These are phyloP conservation scores for Colletotrichum destructivum DNA, from an alignment of 2,329 filamentous ascomycete genomes.

Conservation along the genomic window DNA sequence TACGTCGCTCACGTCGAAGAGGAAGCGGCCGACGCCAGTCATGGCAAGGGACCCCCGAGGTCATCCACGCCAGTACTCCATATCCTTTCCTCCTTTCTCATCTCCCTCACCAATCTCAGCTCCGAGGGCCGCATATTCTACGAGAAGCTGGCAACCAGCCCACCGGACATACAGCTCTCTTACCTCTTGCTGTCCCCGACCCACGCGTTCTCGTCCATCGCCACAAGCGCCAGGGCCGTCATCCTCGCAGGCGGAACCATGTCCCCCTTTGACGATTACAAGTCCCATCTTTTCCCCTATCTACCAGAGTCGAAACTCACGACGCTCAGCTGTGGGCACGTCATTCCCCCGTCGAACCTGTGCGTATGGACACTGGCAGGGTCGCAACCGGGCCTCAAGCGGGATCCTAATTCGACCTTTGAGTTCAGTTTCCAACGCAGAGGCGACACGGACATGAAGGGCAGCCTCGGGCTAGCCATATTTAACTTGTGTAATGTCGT, in stretches of 20 bases:
- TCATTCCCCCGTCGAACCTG: conserved; percentile 87
- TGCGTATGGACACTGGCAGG: conserved; percentile 80
- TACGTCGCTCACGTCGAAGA: conserved; percentile 79
- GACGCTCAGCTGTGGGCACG: conserved; percentile 93
- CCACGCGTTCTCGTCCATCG: conserved; percentile 90
- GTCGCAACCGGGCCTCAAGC: conserved; percentile 51
- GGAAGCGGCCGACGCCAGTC: conserved; percentile 54
- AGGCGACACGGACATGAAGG: conserved; percentile 77
- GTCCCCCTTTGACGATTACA: conserved; percentile 96
- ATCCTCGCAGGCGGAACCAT: conserved; percentile 96
- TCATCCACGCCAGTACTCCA: conserved; percentile 70
- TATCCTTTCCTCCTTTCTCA: conserved; percentile 74
- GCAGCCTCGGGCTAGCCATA: conserved; percentile 81
- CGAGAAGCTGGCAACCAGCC: conserved; percentile 57
- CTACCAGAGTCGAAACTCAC: conserved; percentile 74
- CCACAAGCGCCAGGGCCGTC: conserved; percentile 86
- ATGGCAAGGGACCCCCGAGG: conserved; percentile 40
- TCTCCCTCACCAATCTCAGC: conserved; percentile 89
- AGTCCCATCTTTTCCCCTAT: conserved; percentile 86
- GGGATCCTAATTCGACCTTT: conserved; percentile 66
- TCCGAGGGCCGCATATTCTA: conserved; percentile 78
- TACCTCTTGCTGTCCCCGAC: conserved; percentile 94
- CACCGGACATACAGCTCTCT: conserved; percentile 74
- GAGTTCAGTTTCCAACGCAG: conserved; percentile 92
- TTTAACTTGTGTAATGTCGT: conserved; percentile 80